Conservation (phyloP, 2,329 filamentous ascomycete species). For the Talaromyces funiculosus region DNA sequence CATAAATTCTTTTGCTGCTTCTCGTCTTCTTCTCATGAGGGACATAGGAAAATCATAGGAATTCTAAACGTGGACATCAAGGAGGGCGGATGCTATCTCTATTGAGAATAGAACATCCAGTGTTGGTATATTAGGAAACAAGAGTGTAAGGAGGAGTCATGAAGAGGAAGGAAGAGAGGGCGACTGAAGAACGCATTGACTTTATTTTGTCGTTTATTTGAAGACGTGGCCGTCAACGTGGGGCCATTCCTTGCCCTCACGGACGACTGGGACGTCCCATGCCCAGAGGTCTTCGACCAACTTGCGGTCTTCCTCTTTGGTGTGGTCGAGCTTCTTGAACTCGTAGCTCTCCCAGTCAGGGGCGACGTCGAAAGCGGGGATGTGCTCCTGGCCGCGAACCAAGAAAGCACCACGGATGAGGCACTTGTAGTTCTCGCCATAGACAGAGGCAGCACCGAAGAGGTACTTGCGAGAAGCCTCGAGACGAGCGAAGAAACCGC, state of each 20-base stretch:
- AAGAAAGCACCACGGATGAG: conserved; percentile 91
- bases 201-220: conserved; percentile 63
- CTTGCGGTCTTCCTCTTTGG: conserved; percentile 75
- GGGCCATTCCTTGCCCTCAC: conserved; percentile 81
- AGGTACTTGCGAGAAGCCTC: conserved; percentile 97
- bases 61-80: conserved; percentile 3
- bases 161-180: conserved; percentile 2
- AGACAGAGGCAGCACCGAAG: conserved; percentile 87
- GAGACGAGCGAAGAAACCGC: conserved; percentile 93
- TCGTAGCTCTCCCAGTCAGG: conserved; percentile 95
- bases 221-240: conserved; percentile 95
- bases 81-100: background rate
- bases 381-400: conserved; percentile 81
- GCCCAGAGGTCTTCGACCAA: conserved; percentile 84
- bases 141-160: background rate
- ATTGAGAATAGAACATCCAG: background rate
- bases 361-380: conserved; percentile 89
- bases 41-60: conserved; percentile 12
- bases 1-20: conserved; percentile 9
- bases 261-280: conserved; percentile 78
- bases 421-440: conserved; percentile 80
- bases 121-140: conserved; percentile 11
- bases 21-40: conserved; percentile 8
- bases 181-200: background rate
- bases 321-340: conserved; percentile 93